Evolutionary conservation across 148 eudicot species (phyloP).

Genomic region (Rheum nobile): DNA sequence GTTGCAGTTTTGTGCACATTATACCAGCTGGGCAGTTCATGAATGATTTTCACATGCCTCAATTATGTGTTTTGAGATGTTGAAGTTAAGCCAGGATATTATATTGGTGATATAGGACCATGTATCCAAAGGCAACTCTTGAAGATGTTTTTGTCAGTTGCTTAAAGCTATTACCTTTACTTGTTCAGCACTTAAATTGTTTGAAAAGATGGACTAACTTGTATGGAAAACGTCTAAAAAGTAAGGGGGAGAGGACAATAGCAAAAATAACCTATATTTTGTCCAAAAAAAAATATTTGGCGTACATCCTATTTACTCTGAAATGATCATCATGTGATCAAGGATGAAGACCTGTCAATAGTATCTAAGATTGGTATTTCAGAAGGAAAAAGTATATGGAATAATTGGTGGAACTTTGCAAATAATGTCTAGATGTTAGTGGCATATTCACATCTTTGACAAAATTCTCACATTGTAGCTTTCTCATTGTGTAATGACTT

Average conservation of each 20-base stretch:
- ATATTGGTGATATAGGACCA: neutral
- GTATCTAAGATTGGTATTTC: neutral
- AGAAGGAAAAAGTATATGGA: neutral
- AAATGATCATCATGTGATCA: neutral
- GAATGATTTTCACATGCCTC: neutral
- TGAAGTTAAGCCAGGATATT: neutral
- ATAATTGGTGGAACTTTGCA: neutral
- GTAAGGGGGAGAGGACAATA: neutral
- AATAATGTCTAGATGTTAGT: neutral
- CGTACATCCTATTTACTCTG: neutral
- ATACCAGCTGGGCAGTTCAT: neutral
- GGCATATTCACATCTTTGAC: neutral
- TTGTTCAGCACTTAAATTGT: neutral
- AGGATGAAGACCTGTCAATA: neutral
- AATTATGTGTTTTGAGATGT: neutral
- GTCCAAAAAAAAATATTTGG: neutral
- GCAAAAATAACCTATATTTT: neutral
- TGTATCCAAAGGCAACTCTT: neutral
- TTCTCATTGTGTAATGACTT: neutral
- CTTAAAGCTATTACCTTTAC: neutral
- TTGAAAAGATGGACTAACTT: neutral
- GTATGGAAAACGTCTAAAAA: neutral
- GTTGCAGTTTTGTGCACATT: neutral
- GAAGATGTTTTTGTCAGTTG: neutral
- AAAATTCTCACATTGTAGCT: neutral